These are phyloP conservation scores for Rhodofomes roseus DNA, from an alignment of 1,284 basidiomycete species.

Conservation along the genomic window DNA sequence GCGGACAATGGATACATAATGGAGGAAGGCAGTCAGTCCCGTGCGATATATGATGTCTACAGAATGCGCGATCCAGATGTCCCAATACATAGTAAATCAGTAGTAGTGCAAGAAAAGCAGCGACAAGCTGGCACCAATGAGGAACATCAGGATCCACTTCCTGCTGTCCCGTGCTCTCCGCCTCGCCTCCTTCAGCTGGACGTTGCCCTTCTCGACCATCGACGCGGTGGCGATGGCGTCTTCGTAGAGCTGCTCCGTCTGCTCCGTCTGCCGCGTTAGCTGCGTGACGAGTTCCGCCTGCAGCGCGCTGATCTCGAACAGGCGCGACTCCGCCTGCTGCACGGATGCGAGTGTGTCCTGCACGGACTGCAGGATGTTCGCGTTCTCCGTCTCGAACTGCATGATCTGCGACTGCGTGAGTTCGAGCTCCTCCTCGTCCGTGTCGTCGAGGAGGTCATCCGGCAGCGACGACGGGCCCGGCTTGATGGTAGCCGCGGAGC, in stretches of 20 bases:
- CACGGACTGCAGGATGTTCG: constrained; percentile 75
- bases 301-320: constrained; percentile 86
- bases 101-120: constrained; percentile 87
- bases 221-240: constrained; percentile 83
- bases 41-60: constrained; percentile 10
- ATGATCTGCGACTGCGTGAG: constrained; percentile 82
- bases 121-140: constrained; percentile 82
- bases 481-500: constrained; percentile 25
- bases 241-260: constrained; percentile 86
- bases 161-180: constrained; percentile 79
- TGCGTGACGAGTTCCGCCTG: constrained; percentile 88
- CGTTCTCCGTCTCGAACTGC: constrained; percentile 89
- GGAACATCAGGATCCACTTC: constrained; percentile 81
- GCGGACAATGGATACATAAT: neutral
- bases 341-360: constrained; percentile 84
- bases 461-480: constrained; percentile 18
- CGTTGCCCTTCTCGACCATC: constrained; percentile 83
- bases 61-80: constrained; percentile 2
- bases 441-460: constrained; percentile 43
- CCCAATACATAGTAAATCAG: constrained; percentile 29
- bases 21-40: neutral
- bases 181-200: constrained; percentile 80
- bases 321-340: constrained; percentile 82
- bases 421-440: constrained; percentile 71
- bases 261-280: constrained; percentile 83